A percentile compares a stretch with the other conserved stretches of the same genome.
These are phyloP conservation scores for Naganishia vishniacii DNA, from an alignment of 768 basidiomycete genomes.

Conservation along the genomic window DNA sequence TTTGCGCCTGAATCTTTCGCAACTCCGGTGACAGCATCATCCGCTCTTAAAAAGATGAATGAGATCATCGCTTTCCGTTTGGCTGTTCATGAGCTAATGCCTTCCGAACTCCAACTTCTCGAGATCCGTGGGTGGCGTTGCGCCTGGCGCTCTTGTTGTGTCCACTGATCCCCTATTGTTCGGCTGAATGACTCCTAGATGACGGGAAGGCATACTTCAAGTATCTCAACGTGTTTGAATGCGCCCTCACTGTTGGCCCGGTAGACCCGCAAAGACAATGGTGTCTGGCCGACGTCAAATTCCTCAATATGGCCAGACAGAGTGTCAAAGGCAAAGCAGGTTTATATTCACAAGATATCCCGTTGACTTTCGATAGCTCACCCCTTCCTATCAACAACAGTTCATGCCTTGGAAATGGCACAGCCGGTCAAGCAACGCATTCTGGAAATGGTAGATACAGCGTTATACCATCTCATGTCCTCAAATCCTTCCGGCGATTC, in stretches of 20 bases:
- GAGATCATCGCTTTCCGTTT: constrained; percentile 20
- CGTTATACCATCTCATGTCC: constrained; percentile 7
- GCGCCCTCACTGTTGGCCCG: constrained; percentile 15
- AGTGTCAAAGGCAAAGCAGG: constrained; percentile 20
- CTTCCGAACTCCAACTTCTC: neutral
- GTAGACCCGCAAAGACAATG: constrained; percentile 19
- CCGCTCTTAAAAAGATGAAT: constrained; percentile 11
- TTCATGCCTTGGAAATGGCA: neutral
- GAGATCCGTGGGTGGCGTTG: neutral
- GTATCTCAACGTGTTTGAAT: constrained; percentile 19
- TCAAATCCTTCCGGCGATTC: neutral
- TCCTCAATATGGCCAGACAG: constrained; percentile 19
- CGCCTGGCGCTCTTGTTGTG: neutral
- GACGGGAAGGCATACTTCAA: constrained; percentile 22
- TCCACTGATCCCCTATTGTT: neutral
- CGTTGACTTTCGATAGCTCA: too few relatives aligned
- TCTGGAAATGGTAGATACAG: constrained; percentile 11
- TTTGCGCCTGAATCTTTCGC: constrained; percentile 1
- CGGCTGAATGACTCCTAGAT: neutral
- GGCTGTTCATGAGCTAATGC: constrained; percentile 12
- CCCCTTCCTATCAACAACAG: neutral
- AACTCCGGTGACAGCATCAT: neutral
- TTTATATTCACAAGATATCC: neutral
- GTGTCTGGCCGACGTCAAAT: constrained; percentile 17
- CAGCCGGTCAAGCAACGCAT: constrained; percentile 13